These are phyloP conservation scores for Calonectria crousiana DNA, from an alignment of 2,329 filamentous ascomycete species.

Conservation along the genomic window DNA sequence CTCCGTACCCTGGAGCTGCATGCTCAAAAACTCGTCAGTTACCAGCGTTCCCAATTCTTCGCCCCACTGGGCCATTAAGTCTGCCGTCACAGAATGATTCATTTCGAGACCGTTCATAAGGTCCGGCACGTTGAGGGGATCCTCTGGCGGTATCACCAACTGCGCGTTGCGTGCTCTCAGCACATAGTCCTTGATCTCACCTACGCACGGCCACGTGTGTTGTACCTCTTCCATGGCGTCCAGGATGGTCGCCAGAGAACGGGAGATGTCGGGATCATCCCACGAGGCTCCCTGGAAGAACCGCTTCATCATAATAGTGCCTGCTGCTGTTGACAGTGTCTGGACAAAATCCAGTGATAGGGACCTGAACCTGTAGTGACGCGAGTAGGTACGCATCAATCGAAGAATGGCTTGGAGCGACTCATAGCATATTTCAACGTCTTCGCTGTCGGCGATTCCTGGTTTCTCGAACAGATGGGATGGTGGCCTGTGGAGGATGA, in stretches of 20 bases:
- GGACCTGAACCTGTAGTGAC: slow-evolving; percentile 57
- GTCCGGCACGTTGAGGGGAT: slow-evolving; percentile 48
- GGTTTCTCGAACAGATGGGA: slow-evolving; percentile 56
- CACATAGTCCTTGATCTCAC: slow-evolving; percentile 54
- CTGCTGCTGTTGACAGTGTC: slow-evolving; percentile 60
- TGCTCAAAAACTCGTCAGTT: slow-evolving; percentile 50
- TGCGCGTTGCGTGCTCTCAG: slow-evolving; percentile 47
- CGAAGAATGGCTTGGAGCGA: slow-evolving; percentile 60
- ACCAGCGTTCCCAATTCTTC: slow-evolving; percentile 50
- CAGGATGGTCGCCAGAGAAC: slow-evolving; percentile 60
- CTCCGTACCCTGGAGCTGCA: slow-evolving; percentile 46
- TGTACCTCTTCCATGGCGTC: slow-evolving; percentile 66
- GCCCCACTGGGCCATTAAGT: slow-evolving; percentile 45
- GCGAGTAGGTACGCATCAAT: slow-evolving; percentile 57
- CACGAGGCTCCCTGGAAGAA: slow-evolving; percentile 55
- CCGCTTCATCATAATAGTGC: slow-evolving; percentile 60
- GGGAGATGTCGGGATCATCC: slow-evolving; percentile 60
- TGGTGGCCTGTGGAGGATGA: slow-evolving; percentile 63
- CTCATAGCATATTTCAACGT: slow-evolving; percentile 63
- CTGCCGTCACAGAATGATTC: slow-evolving; percentile 37
- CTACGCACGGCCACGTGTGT: slow-evolving; percentile 60
- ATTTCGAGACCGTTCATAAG: slow-evolving; percentile 50
- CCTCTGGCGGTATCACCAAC: slow-evolving; percentile 47
- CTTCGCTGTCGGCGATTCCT: slow-evolving; percentile 55
- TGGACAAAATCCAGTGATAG: slow-evolving; percentile 63